phyloP scores from a whole-genome alignment of 495 filamentous ascomycete genomes.

The Chaetomium tenue region DNA sequence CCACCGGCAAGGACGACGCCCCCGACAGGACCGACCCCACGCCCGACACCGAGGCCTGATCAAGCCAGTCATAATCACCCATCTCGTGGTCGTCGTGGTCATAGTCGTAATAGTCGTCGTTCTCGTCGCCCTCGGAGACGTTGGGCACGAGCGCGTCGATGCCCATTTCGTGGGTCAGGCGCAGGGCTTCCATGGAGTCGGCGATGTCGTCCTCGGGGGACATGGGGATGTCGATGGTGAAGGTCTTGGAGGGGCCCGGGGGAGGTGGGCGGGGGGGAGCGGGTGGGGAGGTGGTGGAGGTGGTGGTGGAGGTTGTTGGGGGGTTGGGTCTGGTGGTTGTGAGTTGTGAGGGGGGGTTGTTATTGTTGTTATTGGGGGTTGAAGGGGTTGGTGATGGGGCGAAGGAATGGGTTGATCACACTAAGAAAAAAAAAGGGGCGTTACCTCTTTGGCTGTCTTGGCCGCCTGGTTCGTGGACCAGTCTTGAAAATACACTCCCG shows the following conservation, averaged over 20 bases:
- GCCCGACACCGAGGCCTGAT: slow-evolving; percentile 18
- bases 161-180: slow-evolving; percentile 38
- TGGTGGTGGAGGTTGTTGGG: background rate
- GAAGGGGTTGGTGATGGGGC: background rate
- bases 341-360: background rate
- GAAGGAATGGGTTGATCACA: background rate
- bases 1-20: slow-evolving; percentile 34
- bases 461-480: slow-evolving; percentile 44
- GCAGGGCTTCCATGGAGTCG: slow-evolving; percentile 39
- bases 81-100: slow-evolving; percentile 6
- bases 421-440: background rate
- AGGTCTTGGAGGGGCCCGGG: slow-evolving; percentile 47
- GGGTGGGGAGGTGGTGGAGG: background rate
- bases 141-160: slow-evolving; percentile 37
- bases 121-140: slow-evolving; percentile 25
- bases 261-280: slow-evolving; percentile 15
- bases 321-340: slow-evolving; percentile 9
- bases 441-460: slow-evolving; percentile 39
- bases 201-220: slow-evolving; percentile 33
- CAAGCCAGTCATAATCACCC: slow-evolving; percentile 13
- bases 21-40: slow-evolving; percentile 26
- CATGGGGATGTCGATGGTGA: slow-evolving; percentile 52
- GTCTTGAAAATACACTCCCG: slow-evolving; percentile 51
- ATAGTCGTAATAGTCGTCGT: slow-evolving; percentile 20
- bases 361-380: background rate